Evolutionary conservation across 1,139 yeast genomes (phyloP).

Genomic region (Suhomyces wounanorum): DNA sequence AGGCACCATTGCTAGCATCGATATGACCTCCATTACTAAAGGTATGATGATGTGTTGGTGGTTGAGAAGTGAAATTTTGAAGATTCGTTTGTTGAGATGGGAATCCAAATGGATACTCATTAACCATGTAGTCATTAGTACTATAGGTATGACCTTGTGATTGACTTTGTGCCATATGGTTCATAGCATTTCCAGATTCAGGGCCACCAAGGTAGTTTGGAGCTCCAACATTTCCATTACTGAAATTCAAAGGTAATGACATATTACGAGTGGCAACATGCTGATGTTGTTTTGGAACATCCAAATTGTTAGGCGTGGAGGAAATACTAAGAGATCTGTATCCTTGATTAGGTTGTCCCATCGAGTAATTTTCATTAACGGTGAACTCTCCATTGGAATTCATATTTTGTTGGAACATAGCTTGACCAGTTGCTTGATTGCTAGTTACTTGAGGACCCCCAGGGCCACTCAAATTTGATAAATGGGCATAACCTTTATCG

Average conservation of each 20-base stretch:
- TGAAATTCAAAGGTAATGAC: slow-evolving; percentile 15
- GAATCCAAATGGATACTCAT: slow-evolving; percentile 18
- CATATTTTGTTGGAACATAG: slow-evolving; percentile 23
- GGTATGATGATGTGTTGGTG: slow-evolving; percentile 7
- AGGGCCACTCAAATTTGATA: slow-evolving; percentile 5
- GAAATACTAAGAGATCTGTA: slow-evolving; percentile 15
- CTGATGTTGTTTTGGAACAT: neutral
- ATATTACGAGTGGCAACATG: slow-evolving; percentile 11
- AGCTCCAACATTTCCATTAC: slow-evolving; percentile 1
- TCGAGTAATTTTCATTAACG: slow-evolving; percentile 9
- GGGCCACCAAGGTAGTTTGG: neutral
- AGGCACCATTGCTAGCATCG: slow-evolving; percentile 4
- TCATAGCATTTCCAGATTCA: slow-evolving; percentile 1
- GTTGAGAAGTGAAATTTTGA: slow-evolving; percentile 5
- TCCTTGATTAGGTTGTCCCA: slow-evolving; percentile 1
- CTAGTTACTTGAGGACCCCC: slow-evolving; percentile 3
- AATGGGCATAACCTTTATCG: slow-evolving; percentile 7
- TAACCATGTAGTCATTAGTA: slow-evolving; percentile 15
- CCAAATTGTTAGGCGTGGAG: slow-evolving; percentile 7
- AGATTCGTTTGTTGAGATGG: slow-evolving; percentile 10
- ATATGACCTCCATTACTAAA: slow-evolving; percentile 9
- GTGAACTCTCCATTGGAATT: slow-evolving; percentile 38
- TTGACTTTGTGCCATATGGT: slow-evolving; percentile 4
- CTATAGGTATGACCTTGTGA: slow-evolving; percentile 4
- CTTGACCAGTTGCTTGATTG: slow-evolving; percentile 1